These are phyloP conservation scores for Neurospora sp. DNA, from an alignment of 495 filamentous ascomycete species.

Conservation along the genomic window DNA sequence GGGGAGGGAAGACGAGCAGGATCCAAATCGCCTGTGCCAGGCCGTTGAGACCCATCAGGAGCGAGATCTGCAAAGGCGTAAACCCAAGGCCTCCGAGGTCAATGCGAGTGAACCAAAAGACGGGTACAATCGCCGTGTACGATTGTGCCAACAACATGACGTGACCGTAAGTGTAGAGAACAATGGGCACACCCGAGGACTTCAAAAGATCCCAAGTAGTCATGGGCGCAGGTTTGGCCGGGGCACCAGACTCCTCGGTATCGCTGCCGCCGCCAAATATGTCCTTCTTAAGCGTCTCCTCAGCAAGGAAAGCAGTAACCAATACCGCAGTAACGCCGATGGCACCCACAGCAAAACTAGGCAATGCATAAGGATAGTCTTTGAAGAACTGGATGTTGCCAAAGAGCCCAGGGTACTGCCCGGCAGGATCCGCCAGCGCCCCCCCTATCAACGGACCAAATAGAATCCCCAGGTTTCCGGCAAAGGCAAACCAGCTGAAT, in stretches of 20 bases:
- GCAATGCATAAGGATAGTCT: slow-evolving; percentile 54
- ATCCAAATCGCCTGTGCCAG: slow-evolving; percentile 55
- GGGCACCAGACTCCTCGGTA: slow-evolving; percentile 15
- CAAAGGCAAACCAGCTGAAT: slow-evolving; percentile 64
- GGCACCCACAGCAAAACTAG: slow-evolving; percentile 42
- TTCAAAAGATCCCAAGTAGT: slow-evolving; percentile 47
- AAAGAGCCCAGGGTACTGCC: slow-evolving; percentile 47
- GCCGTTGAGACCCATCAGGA: slow-evolving; percentile 49
- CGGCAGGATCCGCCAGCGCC: slow-evolving; percentile 48
- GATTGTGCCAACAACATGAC: slow-evolving; percentile 51
- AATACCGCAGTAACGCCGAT: slow-evolving; percentile 42
- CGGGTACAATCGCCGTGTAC: slow-evolving; percentile 53
- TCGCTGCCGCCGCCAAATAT: neutral
- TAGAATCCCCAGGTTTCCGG: slow-evolving; percentile 58
- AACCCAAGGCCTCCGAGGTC: slow-evolving; percentile 53
- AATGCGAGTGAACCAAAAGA: slow-evolving; percentile 51
- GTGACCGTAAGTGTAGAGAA: slow-evolving; percentile 51
- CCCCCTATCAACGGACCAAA: slow-evolving; percentile 57
- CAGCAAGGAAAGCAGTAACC: slow-evolving; percentile 37
- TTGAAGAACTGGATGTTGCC: slow-evolving; percentile 44
- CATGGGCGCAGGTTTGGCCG: slow-evolving; percentile 16
- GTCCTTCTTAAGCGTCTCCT: slow-evolving; percentile 40
- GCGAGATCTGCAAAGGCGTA: slow-evolving; percentile 44
- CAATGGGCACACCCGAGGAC: slow-evolving; percentile 48
- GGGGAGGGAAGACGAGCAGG: slow-evolving; percentile 49